A percentile compares a stretch with the other conserved stretches of the same genome.
Conservation (phyloP, 208 protist species). For the Leishmania amazonensis region DNA sequence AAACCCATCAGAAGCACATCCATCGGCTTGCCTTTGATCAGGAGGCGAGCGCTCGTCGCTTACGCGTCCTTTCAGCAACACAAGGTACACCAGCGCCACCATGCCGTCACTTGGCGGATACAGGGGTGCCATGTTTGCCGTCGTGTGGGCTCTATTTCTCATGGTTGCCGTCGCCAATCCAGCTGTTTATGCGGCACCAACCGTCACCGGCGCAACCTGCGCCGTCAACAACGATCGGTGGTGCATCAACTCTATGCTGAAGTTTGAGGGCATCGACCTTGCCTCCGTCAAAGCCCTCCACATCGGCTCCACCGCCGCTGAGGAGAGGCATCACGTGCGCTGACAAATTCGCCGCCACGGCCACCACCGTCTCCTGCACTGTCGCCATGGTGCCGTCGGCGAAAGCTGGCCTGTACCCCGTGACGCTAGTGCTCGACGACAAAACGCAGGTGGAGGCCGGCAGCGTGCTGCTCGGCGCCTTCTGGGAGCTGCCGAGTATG, state of each 20-base stretch:
- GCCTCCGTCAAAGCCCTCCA: conserved; percentile 4
- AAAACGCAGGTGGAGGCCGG: conserved; percentile 8
- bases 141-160: background rate
- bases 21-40: background rate
- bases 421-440: conserved; percentile 15
- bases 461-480: conserved; percentile 16
- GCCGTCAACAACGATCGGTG: background rate
- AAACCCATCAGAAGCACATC: background rate
- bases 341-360: background rate
- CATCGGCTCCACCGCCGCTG: conserved; percentile 11
- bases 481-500: background rate
- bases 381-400: background rate
- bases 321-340: conserved; percentile 9
- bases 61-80: background rate
- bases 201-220: conserved; percentile 13
- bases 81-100: background rate
- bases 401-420: conserved; percentile 22
- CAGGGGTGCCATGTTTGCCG: background rate
- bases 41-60: background rate
- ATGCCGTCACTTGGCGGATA: background rate
- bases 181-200: conserved; percentile 14
- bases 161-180: background rate
- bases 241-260: conserved; percentile 14
- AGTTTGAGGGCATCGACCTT: conserved; percentile 13
- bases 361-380: conserved; percentile 16